Conservation (phyloP, 2,329 filamentous ascomycete species). For the Aaosphaeria arxii region DNA sequence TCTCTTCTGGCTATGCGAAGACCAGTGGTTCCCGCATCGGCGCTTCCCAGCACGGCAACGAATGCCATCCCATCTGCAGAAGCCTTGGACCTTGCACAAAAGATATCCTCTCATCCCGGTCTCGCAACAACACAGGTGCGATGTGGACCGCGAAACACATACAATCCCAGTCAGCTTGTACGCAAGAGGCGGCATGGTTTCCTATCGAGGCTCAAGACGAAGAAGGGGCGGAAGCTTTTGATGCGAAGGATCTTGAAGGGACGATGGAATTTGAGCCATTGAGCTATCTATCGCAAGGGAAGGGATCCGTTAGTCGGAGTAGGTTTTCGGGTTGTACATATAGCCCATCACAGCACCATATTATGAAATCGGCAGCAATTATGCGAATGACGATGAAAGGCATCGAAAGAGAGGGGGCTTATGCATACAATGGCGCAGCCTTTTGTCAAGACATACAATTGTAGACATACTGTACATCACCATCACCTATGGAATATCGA, state of each 20-base stretch:
- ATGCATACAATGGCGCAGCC: too few relatives aligned
- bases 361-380: too few relatives aligned
- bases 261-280: slow-evolving; percentile 41
- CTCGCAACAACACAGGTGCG: slow-evolving; percentile 41
- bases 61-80: slow-evolving; percentile 14
- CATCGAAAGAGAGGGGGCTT: neutral
- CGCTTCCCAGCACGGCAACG: slow-evolving; percentile 12
- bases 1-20: slow-evolving; percentile 26
- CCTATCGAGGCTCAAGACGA: slow-evolving; percentile 50
- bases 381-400: neutral
- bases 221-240: slow-evolving; percentile 54
- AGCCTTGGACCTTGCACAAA: slow-evolving; percentile 32
- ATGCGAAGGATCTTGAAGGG: slow-evolving; percentile 54
- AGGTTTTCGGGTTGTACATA: too few relatives aligned
- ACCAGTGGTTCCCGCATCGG: slow-evolving; percentile 20
- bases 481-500: too few relatives aligned
- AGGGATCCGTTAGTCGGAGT: neutral
- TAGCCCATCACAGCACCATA: too few relatives aligned
- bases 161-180: slow-evolving; percentile 57
- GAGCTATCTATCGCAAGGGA: neutral
- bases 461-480: too few relatives aligned
- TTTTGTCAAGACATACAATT: too few relatives aligned
- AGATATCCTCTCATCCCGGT: slow-evolving; percentile 35
- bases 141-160: slow-evolving; percentile 54
- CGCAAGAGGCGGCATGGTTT: slow-evolving; percentile 63